Evolutionary conservation across 1,139 yeast genomes (phyloP).

Genomic region (Geotrichum histeridarum): DNA sequence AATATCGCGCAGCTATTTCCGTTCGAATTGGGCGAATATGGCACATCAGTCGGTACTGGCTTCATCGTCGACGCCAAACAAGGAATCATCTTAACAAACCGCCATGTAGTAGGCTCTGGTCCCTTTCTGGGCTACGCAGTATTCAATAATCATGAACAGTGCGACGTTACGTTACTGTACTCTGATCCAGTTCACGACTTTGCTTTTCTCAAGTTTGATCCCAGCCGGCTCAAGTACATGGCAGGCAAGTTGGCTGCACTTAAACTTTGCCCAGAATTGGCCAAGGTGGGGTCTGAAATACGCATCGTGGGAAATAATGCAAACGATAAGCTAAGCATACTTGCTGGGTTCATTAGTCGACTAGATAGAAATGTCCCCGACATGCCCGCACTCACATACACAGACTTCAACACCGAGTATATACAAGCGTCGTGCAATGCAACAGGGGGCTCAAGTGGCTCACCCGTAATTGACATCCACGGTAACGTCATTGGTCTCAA

Average conservation of each 20-base stretch:
- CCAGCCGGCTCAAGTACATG: constrained; percentile 67
- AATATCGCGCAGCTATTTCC: constrained; percentile 83
- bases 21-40: constrained; percentile 79
- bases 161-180: constrained; percentile 64
- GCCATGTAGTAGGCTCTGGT: constrained; percentile 94
- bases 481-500: constrained; percentile 88
- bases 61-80: constrained; percentile 81
- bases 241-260: constrained; percentile 50
- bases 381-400: constrained; percentile 77
- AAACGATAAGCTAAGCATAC: constrained; percentile 84
- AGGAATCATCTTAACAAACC: constrained; percentile 82
- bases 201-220: constrained; percentile 79
- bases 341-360: constrained; percentile 85
- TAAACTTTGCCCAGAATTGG: constrained; percentile 71
- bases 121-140: constrained; percentile 89
- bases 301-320: constrained; percentile 96
- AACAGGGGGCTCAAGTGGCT: constrained; percentile 92
- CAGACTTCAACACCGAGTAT: constrained; percentile 92
- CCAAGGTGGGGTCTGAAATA: constrained; percentile 84
- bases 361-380: constrained; percentile 93
- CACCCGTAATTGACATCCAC: constrained; percentile 85
- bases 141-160: constrained; percentile 92
- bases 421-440: constrained; percentile 96
- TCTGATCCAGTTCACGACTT: constrained; percentile 70
- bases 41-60: constrained; percentile 89